A percentile compares a stretch with the other conserved stretches of the same genome.
Conservation (phyloP, 2,329 filamentous ascomycete genomes). For the Colletotrichum liriopes region DNA sequence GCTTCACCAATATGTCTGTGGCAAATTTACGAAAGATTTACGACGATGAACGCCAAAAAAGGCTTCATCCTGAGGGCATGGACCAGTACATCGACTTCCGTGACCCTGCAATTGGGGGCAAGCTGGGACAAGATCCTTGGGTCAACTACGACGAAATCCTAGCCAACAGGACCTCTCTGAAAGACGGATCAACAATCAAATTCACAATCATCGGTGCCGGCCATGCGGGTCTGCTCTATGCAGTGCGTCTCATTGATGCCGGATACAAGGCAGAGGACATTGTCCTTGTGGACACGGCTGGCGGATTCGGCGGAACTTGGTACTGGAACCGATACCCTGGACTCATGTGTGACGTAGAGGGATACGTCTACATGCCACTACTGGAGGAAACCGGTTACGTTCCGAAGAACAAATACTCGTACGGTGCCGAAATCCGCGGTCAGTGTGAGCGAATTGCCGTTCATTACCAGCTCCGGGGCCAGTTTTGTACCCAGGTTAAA, state of each 20-base stretch:
- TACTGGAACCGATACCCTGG: slow-evolving; percentile 67
- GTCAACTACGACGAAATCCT: not conserved
- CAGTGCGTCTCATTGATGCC: not conserved
- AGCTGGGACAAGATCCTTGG: not conserved
- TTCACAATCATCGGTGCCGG: not conserved
- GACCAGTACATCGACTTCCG: not conserved
- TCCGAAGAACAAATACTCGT: slow-evolving; percentile 49
- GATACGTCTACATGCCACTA: slow-evolving; percentile 45
- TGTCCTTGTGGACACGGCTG: slow-evolving; percentile 56
- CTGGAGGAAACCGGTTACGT: slow-evolving; percentile 38
- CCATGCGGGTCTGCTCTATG: not conserved
- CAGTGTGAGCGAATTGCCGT: slow-evolving; percentile 59
- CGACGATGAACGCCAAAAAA: too few relatives aligned
- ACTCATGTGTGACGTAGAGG: slow-evolving; percentile 70
- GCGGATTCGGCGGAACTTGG: slow-evolving; percentile 66
- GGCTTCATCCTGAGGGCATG: too few relatives aligned
- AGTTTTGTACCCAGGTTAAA: slow-evolving; percentile 60
- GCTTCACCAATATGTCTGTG: too few relatives aligned
- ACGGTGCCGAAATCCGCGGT: slow-evolving; percentile 57
- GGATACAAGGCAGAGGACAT: not conserved
- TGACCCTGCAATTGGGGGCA: not conserved
- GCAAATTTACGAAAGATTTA: too few relatives aligned
- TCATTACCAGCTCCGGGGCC: slow-evolving; percentile 55
- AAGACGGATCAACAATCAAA: not conserved
- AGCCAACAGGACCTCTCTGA: not conserved